A percentile compares a stretch with the other conserved stretches of the same genome.
phyloP scores from a whole-genome alignment of 192 early-diverging fungal genomes.

The Coemansia sp. region DNA sequence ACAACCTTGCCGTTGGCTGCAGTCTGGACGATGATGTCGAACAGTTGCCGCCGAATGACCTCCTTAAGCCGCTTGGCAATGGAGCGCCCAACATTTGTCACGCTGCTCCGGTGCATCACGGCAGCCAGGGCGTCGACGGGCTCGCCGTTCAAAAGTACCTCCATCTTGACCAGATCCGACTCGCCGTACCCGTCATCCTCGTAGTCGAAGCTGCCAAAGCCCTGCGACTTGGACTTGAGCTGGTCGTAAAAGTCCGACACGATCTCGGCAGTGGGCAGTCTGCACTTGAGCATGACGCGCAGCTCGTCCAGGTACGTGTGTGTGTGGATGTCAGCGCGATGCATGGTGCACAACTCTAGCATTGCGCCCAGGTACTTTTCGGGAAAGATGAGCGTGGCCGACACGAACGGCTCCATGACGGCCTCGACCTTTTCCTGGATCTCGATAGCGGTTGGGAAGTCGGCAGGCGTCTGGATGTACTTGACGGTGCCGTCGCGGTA shows the following conservation, averaged over 20 bases:
- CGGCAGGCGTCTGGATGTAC: constrained; percentile 80
- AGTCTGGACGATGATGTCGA: constrained; percentile 94
- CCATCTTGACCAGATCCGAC: constrained; percentile 91
- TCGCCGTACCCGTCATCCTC: constrained; percentile 86
- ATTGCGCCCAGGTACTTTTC: constrained; percentile 73
- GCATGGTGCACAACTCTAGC: constrained; percentile 69
- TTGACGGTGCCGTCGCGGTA: constrained; percentile 32
- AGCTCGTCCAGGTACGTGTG: constrained; percentile 86
- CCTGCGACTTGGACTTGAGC: constrained; percentile 87
- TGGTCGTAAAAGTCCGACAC: constrained; percentile 95
- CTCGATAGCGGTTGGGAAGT: constrained; percentile 82
- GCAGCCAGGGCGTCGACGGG: constrained; percentile 90
- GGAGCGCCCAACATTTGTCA: constrained; percentile 72
- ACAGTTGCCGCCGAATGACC: constrained; percentile 85
- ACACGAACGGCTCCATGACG: constrained; percentile 88
- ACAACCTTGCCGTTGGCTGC: constrained; percentile 81
- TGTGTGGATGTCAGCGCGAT: constrained; percentile 81
- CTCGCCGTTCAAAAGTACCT: constrained; percentile 86
- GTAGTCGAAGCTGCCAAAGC: constrained; percentile 88
- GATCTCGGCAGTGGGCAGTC: constrained; percentile 88
- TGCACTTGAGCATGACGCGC: constrained; percentile 83
- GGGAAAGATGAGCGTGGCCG: constrained; percentile 91
- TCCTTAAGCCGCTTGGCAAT: constrained; percentile 81
- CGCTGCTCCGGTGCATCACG: constrained; percentile 76
- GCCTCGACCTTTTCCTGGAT: constrained; percentile 61